Percentiles rank a stretch among this genome's conserved stretches.
phyloP scores from a whole-genome alignment of 768 basidiomycete genomes.

The Boletus bicolor region DNA sequence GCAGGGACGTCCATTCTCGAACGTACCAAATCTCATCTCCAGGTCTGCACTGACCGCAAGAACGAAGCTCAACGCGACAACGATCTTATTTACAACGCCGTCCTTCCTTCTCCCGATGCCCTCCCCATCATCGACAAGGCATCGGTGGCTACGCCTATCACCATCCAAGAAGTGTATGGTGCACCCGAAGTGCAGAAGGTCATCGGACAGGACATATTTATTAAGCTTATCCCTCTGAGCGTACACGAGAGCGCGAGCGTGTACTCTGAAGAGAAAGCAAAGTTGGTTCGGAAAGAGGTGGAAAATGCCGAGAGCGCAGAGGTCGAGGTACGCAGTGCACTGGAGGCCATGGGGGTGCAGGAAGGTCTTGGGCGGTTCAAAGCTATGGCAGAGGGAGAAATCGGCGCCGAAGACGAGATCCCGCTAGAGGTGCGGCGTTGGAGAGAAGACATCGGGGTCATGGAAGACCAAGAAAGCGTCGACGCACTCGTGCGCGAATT shows the following conservation, averaged over 20 bases:
- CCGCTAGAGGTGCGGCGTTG: slow-evolving; percentile 69
- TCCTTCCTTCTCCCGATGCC: slow-evolving; percentile 74
- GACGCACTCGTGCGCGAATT: slow-evolving; percentile 60
- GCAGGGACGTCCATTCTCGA: slow-evolving; percentile 76
- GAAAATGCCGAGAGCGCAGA: slow-evolving; percentile 86
- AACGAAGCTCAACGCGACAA: slow-evolving; percentile 83
- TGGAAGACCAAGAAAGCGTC: slow-evolving; percentile 69
- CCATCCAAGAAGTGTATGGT: slow-evolving; percentile 93
- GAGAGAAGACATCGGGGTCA: slow-evolving; percentile 67
- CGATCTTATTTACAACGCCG: slow-evolving; percentile 95
- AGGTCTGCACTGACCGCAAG: slow-evolving; percentile 72
- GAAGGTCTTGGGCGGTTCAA: slow-evolving; percentile 65
- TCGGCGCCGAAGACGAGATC: slow-evolving; percentile 62
- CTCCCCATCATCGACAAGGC: slow-evolving; percentile 83
- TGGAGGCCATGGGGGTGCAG: slow-evolving; percentile 82
- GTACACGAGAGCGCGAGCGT: slow-evolving; percentile 96
- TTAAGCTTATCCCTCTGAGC: slow-evolving; percentile 82
- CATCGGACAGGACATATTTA: slow-evolving; percentile 90
- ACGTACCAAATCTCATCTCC: slow-evolving; percentile 78
- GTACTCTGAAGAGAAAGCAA: slow-evolving; percentile 99
- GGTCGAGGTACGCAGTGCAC: slow-evolving; percentile 68
- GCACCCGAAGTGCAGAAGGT: slow-evolving; percentile 90
- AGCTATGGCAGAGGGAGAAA: slow-evolving; percentile 64
- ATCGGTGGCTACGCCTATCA: slow-evolving; percentile 74
- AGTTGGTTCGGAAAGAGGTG: slow-evolving; percentile 82